Evolutionary conservation across 441 rosid species (phyloP).

Genomic region (Erodium moschatum): DNA sequence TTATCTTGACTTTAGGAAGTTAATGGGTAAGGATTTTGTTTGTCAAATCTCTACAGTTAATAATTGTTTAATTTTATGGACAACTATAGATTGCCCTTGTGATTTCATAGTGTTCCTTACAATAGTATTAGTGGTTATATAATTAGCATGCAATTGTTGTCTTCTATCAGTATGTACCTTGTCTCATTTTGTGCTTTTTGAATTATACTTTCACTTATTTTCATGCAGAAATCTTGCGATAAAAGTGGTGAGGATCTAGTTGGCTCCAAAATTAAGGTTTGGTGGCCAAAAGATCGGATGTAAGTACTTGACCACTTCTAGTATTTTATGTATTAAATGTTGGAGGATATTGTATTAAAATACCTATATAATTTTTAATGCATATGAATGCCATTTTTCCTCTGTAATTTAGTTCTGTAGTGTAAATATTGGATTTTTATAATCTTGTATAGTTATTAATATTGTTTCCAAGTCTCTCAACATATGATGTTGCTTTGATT

Average conservation of each 20-base stretch:
- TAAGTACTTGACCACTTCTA: constrained; percentile 31
- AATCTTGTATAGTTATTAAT: background rate
- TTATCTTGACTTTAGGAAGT: background rate
- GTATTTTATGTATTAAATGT: background rate
- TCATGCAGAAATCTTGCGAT: constrained; percentile 47
- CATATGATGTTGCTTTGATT: background rate
- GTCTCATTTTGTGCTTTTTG: background rate
- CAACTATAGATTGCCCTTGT: background rate
- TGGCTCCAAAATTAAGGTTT: constrained; percentile 68
- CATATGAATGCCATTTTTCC: background rate
- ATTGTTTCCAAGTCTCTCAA: background rate
- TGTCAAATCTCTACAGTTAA: background rate
- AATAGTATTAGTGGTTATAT: background rate
- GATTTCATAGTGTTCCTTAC: background rate
- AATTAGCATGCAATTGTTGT: background rate
- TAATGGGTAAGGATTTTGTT: background rate
- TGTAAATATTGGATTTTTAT: background rate
- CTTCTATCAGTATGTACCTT: constrained; percentile 2
- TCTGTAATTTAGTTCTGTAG: background rate
- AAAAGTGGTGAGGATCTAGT: constrained; percentile 44
- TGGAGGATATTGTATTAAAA: background rate
- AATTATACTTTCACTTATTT: constrained; percentile 22
- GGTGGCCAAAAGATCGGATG: constrained; percentile 89
- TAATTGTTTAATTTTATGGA: background rate
- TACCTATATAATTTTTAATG: background rate